Evolutionary conservation across 768 basidiomycete species (phyloP).

Genomic region (Auricularia sp.): DNA sequence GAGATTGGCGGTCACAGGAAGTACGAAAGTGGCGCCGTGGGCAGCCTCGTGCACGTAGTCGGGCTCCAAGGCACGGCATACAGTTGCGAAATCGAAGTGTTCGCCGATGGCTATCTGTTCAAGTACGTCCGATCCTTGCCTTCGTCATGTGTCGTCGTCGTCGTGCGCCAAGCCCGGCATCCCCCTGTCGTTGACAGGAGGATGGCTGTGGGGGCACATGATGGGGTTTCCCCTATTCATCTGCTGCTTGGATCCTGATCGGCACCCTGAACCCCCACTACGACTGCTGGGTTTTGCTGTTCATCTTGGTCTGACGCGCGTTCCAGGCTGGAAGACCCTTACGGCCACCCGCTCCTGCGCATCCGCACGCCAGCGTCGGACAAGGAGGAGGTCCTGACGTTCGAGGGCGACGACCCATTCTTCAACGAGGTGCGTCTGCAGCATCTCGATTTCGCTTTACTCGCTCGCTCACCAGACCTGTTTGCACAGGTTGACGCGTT

Average conservation of each 20-base stretch:
- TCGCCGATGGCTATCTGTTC: conserved; percentile 84
- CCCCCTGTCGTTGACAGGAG: background rate
- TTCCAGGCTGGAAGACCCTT: conserved; percentile 70
- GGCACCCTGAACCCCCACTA: background rate
- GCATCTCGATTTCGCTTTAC: background rate
- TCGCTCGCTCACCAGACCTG: background rate
- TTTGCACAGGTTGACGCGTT: conserved; percentile 54
- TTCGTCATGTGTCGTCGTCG: conserved; percentile 3
- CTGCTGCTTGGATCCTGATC: too few species aligned
- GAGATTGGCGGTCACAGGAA: conserved; percentile 44
- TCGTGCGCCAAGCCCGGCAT: background rate
- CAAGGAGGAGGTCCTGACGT: conserved; percentile 54
- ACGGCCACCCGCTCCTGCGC: conserved; percentile 81
- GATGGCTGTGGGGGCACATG: too few species aligned
- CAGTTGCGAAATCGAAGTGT: conserved; percentile 89
- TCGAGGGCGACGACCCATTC: conserved; percentile 83
- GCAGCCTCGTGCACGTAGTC: conserved; percentile 81
- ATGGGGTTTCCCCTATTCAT: too few species aligned
- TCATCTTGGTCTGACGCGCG: background rate
- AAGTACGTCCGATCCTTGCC: conserved; percentile 37
- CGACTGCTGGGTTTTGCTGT: background rate
- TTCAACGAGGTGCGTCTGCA: conserved; percentile 63
- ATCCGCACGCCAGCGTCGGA: conserved; percentile 80
- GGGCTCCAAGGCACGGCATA: conserved; percentile 89
- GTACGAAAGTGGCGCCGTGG: conserved; percentile 90